Conservation (phyloP, 1,139 yeast genomes). For the Blastobotrys raffinosifermentans region DNA sequence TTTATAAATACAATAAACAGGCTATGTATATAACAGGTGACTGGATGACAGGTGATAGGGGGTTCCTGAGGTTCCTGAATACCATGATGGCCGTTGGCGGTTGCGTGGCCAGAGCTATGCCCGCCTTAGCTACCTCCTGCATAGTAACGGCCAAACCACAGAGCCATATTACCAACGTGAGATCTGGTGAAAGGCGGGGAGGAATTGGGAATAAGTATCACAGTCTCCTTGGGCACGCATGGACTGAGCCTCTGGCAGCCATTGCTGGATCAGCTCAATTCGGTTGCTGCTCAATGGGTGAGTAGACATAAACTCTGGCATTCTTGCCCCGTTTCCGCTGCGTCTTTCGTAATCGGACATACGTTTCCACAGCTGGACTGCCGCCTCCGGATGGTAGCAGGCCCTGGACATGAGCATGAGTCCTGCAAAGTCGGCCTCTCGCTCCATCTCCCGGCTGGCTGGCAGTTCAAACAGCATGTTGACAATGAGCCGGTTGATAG, state of each 20-base stretch:
- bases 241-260: constrained; percentile 66
- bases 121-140: no score
- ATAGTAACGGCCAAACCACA: background rate
- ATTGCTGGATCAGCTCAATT: constrained; percentile 56
- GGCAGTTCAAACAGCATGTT: constrained; percentile 67
- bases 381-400: constrained; percentile 72
- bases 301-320: constrained; percentile 66
- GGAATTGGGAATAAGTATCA: constrained; percentile 1
- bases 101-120: no score
- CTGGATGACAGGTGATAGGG: background rate
- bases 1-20: no score
- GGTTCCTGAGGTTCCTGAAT: background rate
- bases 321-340: constrained; percentile 28
- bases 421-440: constrained; percentile 94
- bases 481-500: constrained; percentile 51
- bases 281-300: constrained; percentile 84
- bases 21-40: no score
- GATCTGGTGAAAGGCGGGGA: background rate
- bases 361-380: constrained; percentile 74
- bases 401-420: constrained; percentile 85
- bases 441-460: constrained; percentile 86
- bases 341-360: constrained; percentile 59
- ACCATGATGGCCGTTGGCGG: background rate
- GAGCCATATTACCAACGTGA: background rate
- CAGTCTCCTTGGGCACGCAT: constrained; percentile 13